A percentile compares a stretch with the other conserved stretches of the same genome.
Evolutionary conservation across 805 yeast species (phyloP).

Genomic region (Lachancea mirantina): DNA sequence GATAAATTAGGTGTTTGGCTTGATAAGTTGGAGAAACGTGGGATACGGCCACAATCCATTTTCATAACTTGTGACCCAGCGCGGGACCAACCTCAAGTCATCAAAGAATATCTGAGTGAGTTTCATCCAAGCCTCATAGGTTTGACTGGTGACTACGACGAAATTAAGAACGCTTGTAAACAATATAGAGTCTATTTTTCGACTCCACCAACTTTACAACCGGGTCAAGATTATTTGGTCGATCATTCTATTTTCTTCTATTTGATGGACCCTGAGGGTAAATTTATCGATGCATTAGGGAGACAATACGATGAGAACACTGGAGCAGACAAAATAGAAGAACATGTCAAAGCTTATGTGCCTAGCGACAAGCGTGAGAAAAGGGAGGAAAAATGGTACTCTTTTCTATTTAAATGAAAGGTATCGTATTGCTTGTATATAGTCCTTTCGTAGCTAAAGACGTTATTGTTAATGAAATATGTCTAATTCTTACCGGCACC

Average conservation of each 20-base stretch:
- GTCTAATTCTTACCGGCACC: constrained; percentile 77
- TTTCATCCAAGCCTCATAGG: constrained; percentile 89
- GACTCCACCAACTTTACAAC: constrained; percentile 90
- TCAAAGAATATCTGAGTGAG: constrained; percentile 75
- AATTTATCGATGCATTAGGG: constrained; percentile 90
- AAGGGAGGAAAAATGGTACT: constrained; percentile 53
- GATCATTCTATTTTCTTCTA: constrained; percentile 97
- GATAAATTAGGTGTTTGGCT: constrained; percentile 76
- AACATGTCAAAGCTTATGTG: constrained; percentile 66
- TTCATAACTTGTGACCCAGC: constrained; percentile 97
- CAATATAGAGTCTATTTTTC: constrained; percentile 91
- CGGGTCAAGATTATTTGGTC: constrained; percentile 93
- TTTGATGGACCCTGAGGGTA: constrained; percentile 97
- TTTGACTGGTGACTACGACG: constrained; percentile 83
- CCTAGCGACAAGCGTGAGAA: constrained; percentile 65
- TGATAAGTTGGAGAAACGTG: constrained; percentile 50
- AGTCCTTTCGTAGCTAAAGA: not conserved
- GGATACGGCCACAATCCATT: constrained; percentile 67
- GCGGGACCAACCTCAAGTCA: constrained; percentile 80
- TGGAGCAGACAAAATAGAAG: constrained; percentile 69
- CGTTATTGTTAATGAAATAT: not conserved
- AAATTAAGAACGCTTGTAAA: constrained; percentile 78
- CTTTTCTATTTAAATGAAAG: constrained; percentile 25
- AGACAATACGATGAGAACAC: constrained; percentile 76
- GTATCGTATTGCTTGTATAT: constrained; percentile 5